Conservation (phyloP, 768 basidiomycete genomes). For the Tremella yokohamensis region DNA sequence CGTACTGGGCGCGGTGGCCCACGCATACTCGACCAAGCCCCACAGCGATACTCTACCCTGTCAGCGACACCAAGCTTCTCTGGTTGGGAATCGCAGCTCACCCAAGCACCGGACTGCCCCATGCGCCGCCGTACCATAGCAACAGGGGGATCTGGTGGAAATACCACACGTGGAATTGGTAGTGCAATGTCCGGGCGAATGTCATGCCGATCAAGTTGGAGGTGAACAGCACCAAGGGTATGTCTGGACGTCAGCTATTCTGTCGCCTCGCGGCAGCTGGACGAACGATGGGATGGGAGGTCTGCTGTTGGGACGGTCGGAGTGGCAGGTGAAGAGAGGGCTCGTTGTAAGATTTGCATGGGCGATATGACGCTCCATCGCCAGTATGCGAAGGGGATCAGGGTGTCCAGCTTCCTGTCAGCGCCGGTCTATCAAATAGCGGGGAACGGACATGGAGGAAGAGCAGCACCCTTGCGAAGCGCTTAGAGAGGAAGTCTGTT, state of each 20-base stretch:
- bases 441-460: conserved; percentile 58
- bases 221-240: conserved; percentile 77
- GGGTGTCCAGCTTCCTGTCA: not conserved
- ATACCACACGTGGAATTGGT: conserved; percentile 99
- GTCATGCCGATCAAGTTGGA: conserved; percentile 87
- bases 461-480: conserved; percentile 64
- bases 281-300: conserved; percentile 66
- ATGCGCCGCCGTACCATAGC: conserved; percentile 59
- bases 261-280: not conserved
- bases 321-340: conserved; percentile 53
- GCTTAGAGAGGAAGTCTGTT: conserved; percentile 65
- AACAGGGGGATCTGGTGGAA: conserved; percentile 84
- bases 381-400: conserved; percentile 15
- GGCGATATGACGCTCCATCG: conserved; percentile 63
- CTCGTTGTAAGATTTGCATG: conserved; percentile 59
- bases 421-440: not conserved
- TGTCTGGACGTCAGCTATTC: conserved; percentile 56
- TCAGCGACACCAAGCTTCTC: not conserved
- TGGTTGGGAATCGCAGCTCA: not conserved
- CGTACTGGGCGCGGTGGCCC: conserved; percentile 85
- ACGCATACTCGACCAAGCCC: conserved; percentile 70
- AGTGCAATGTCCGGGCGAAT: conserved; percentile 91
- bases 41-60: conserved; percentile 61
- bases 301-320: conserved; percentile 55
- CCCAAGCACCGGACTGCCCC: conserved; percentile 57